These are phyloP conservation scores for Amoebophrya sp. DNA, from an alignment of 169 alveolate species.

Conservation along the genomic window DNA sequence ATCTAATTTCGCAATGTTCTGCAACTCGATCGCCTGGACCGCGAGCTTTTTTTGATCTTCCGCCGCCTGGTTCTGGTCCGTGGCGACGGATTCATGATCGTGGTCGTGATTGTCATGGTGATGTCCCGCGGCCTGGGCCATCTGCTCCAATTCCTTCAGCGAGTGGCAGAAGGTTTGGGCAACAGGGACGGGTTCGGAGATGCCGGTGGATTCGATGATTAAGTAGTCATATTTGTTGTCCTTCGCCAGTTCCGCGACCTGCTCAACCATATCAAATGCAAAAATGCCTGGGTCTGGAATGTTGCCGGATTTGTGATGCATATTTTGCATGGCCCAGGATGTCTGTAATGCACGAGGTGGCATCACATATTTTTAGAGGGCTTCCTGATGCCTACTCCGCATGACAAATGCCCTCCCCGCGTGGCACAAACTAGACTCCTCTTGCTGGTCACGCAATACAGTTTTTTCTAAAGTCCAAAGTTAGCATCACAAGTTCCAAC, in stretches of 20 bases:
- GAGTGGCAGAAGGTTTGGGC: conserved; percentile 36
- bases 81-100: conserved; percentile 16
- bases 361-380: no score
- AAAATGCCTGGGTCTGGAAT: no score
- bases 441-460: no score
- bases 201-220: conserved; percentile 42
- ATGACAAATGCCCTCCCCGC: no score
- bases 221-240: conserved; percentile 37
- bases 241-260: conserved; percentile 32
- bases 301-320: no score
- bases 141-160: not conserved
- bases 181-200: conserved; percentile 42
- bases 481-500: no score
- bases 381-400: no score
- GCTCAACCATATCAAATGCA: conserved; percentile 38
- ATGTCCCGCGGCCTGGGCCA: conserved; percentile 14
- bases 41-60: not conserved
- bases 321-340: no score
- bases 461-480: no score
- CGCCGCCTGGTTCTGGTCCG: not conserved
- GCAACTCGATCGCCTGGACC: not conserved
- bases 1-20: not conserved
- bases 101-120: not conserved
- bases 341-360: no score
- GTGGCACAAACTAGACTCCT: no score